Evolutionary conservation across 441 rosid genomes (phyloP), one percentile per base, ranked within the genome.

Genomic region (Rhodomyrtus psidioides): DNA sequence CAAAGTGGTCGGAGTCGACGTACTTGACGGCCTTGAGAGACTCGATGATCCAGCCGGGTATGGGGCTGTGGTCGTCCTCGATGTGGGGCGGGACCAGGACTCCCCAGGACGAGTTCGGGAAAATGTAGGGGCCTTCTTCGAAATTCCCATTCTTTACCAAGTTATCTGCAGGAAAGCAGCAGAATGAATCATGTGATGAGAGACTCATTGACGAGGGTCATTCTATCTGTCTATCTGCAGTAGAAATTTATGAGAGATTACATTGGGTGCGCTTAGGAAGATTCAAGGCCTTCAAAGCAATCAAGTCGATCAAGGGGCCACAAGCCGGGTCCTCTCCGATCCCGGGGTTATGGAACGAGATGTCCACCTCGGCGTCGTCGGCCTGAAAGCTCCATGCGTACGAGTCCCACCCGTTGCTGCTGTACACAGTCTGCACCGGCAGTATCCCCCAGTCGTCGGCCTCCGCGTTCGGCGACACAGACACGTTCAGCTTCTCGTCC

Each of bases 11-110:
- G 55, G 83, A 82, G 46, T 82, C 59, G 58, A 82, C 8, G 83
- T 82, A 82, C 83, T 82, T 82, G 16, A 82, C 58, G 34, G 83
- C 83, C 83, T 82, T 82, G 58, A 82, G 83, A 44, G 83, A 82
- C n/a, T 82, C 42, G 55, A 82, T 9, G 27, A 7, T n/a, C 58
- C 83, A 82, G 55, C 83, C 83, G 39, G 83, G 58, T 30, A 82
- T 19, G 42, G 58, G 83, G 55, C 58, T 82, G 55, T 82, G 83
- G 58, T 82, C 83, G 42, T 82, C 83, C 55, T 53, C 83, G 83
- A 82, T 0, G 15, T 82, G 83, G 83, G 83, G 59, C 4, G 83
- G 58, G 23, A 82, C 58, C 5, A 82, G 83, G 55, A 82, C 83
- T 28, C 83, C 83, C 44, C 83, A 82, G 83, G 83, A 53, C 14